Evolutionary conservation across 164 flowering plant genomes (phyloP), one percentile per base, ranked within the genome.

Genomic region (Brasenia schreberi): DNA sequence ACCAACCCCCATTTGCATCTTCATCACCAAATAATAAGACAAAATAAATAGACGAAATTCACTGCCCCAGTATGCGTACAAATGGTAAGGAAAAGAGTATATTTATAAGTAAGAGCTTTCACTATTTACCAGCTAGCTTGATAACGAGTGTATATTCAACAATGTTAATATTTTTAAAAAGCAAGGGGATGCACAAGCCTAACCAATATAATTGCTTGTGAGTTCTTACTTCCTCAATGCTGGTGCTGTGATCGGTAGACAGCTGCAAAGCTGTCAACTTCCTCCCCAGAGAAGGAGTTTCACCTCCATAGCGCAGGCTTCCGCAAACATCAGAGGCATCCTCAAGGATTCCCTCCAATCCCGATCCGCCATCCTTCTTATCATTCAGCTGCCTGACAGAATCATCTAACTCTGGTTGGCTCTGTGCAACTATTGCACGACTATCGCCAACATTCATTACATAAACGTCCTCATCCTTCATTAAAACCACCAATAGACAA

Each of bases 381-480:
- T 42, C 75, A 33, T 68, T 77, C 9, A 19, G 56, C 39, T 74
- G 74, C 19, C 49, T 59, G 71, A 71, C 68, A 59, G 77, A 71
- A 71, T 77, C 70, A 66, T 67, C 74, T 63, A 77, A 87, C 62
- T 81, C 73, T 0, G 76, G 75, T 61, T 85, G 83, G 70, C 74
- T 75, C 65, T 88, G 96, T 1, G 98, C 99, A 61, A 95, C 94
- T 67, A 95, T 86, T 18, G 99, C 99, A 65, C 97, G 87, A 71
- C 99, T 92, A 76, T 95, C 99, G 42, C 99, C 99, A 44, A 95
- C 75, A 79, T 95, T 95, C 99, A 95, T 92, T 67, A 92, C 94
- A 79, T 94, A 94, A 27, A 94, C 99, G 81, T 94, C 99, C 74
- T 94, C 97, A 68, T 89, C 97, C 70, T 89, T 92, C 99, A 95